Percentiles rank a stretch among this genome's conserved stretches.
Evolutionary conservation across 2,329 filamentous ascomycete genomes (phyloP).

Genomic region (Bimuria novae-zelandiae): DNA sequence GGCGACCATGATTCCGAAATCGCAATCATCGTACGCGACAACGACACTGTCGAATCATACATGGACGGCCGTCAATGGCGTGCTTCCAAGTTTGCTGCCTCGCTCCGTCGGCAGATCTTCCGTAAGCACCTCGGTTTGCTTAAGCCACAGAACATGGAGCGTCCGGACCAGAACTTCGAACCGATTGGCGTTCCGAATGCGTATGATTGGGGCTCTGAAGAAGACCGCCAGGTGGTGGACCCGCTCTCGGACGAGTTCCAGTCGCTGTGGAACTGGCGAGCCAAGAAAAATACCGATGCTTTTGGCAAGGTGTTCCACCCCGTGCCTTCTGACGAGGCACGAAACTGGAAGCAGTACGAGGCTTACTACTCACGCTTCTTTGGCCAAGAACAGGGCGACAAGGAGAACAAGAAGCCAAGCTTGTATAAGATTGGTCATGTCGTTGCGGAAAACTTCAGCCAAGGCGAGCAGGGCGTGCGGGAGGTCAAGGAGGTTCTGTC

Average conservation of each 20-base stretch:
- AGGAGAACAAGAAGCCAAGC: constrained; percentile 52
- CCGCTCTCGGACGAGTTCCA: constrained; percentile 72
- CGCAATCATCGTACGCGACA: constrained; percentile 85
- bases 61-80: constrained; percentile 76
- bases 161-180: constrained; percentile 60
- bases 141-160: constrained; percentile 71
- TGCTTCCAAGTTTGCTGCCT: constrained; percentile 76
- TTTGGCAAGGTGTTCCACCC: constrained; percentile 83
- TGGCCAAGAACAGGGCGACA: constrained; percentile 49
- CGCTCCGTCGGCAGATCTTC: constrained; percentile 83
- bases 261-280: constrained; percentile 73
- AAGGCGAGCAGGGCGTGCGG: constrained; percentile 48
- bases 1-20: constrained; percentile 87
- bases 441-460: constrained; percentile 59
- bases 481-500: constrained; percentile 72
- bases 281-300: constrained; percentile 76
- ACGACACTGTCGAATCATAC: constrained; percentile 67
- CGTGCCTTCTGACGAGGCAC: constrained; percentile 70
- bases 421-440: constrained; percentile 86
- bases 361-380: constrained; percentile 72
- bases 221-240: constrained; percentile 68
- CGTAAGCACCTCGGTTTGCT: constrained; percentile 89
- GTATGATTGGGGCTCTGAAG: constrained; percentile 54
- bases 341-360: constrained; percentile 75
- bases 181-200: constrained; percentile 61